These are phyloP conservation scores for Wickerhamiella vanderwaltii DNA, from an alignment of 805 yeast genomes.

Conservation along the genomic window DNA sequence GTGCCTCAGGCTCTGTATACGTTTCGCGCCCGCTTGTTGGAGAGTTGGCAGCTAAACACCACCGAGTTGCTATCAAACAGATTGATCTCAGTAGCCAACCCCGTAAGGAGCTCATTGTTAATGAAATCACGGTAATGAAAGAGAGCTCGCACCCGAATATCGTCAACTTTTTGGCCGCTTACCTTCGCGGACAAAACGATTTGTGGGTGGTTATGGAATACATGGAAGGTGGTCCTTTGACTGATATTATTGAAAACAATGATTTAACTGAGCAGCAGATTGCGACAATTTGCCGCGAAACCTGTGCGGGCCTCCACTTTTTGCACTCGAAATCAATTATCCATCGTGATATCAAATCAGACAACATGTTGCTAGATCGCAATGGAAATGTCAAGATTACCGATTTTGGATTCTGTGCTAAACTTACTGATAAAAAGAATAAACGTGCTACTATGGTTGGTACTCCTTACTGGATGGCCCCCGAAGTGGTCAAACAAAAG, in stretches of 20 bases:
- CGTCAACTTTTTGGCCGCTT: constrained; percentile 88
- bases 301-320: constrained; percentile 81
- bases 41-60: constrained; percentile 24
- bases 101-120: constrained; percentile 85
- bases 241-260: constrained; percentile 90
- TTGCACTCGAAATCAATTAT: constrained; percentile 86
- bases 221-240: constrained; percentile 97
- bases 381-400: constrained; percentile 84
- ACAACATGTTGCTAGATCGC: constrained; percentile 75
- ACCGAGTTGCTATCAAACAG: constrained; percentile 80
- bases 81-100: constrained; percentile 89
- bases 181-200: constrained; percentile 55
- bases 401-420: constrained; percentile 83
- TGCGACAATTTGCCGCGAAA: constrained; percentile 80
- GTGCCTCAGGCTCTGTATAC: constrained; percentile 95
- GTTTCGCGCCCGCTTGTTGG: constrained; percentile 54
- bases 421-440: constrained; percentile 56
- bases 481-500: constrained; percentile 69
- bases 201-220: constrained; percentile 99
- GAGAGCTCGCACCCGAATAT: constrained; percentile 90
- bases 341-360: constrained; percentile 95
- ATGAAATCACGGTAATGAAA: constrained; percentile 93
- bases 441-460: constrained; percentile 82
- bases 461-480: constrained; percentile 87
- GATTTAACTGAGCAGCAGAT: constrained; percentile 76